Base-by-base conservation (phyloP, 805 yeast genomes). In the Ogataea siamensis region DNA sequence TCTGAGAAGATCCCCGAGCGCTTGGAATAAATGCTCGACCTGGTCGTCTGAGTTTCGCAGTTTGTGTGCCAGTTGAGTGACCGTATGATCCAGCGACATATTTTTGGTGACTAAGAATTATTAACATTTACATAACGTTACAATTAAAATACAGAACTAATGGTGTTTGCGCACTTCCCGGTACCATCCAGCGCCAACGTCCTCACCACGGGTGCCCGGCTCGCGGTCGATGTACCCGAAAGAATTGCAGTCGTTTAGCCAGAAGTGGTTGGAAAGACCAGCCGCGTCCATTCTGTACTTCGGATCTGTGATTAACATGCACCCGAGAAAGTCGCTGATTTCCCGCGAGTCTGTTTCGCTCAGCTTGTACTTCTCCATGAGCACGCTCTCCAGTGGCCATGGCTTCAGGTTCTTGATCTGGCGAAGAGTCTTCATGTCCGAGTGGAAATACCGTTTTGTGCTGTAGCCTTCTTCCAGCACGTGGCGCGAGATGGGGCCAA, bases 261-360 rank as follows among this genome's bases (percentile, higher is more conserved):
- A 88, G 9, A 83, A 80, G 58, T 88, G 96, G 54, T 87, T 83
- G 2, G 86, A 78, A 79, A 88, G 74, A 3, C 96, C 96, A 13
- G 98, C 99, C 1, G 98, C 98, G 65, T 93, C 99, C 10, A 91
- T 91, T 48, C 99, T 71, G 38, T 64, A 60, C 42, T 75, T 80
- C 1, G 99, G 98, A 57, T 83, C 86, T 14, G 87, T 62, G 14
- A 71, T 59, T 31, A 93, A 68, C 96, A 93, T 87, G 7, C 97
- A 96, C 31, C 74, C 58, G 45, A 93, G 63, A 54, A 93, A 88
- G 50, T 80, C 87, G 7, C 89, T 63, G 29, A 93, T 73, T 39
- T 78, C 83, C 28, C 72, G 68, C 3, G 96, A 87, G 39, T 85
- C 93, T 9, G 67, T 66, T 16, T 72, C 74, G 20, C 76, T 60